Percentiles rank a stretch among this genome's conserved stretches.
Conservation (phyloP, 1,284 basidiomycete species). For the Gymnopus androsaceus region DNA sequence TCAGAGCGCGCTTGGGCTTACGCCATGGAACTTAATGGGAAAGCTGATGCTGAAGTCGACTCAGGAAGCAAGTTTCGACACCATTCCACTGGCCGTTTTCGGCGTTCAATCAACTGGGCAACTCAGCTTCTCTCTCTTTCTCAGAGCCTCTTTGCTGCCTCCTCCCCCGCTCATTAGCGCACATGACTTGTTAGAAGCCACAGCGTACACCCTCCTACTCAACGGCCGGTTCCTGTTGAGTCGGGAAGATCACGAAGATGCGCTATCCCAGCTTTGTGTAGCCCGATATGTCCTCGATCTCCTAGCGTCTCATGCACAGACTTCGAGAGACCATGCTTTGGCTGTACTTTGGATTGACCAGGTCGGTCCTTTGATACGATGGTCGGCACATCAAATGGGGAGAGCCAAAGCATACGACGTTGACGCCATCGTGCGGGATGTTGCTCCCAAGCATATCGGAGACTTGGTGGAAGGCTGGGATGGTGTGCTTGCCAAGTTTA, state of each 20-base stretch:
- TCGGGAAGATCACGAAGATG: slow-evolving; percentile 77
- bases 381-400: slow-evolving; percentile 89
- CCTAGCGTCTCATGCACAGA: slow-evolving; percentile 67
- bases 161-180: slow-evolving; percentile 48
- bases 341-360: slow-evolving; percentile 40
- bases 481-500: slow-evolving; percentile 55
- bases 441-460: slow-evolving; percentile 61
- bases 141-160: slow-evolving; percentile 58
- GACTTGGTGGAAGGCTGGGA: slow-evolving; percentile 70
- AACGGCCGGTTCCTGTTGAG: slow-evolving; percentile 77
- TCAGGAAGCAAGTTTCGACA: slow-evolving; percentile 60
- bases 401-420: slow-evolving; percentile 79
- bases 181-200: slow-evolving; percentile 59
- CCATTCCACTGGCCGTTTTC: slow-evolving; percentile 79
- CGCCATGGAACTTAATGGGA: slow-evolving; percentile 75
- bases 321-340: slow-evolving; percentile 89
- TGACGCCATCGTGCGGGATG: slow-evolving; percentile 75
- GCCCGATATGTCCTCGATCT: slow-evolving; percentile 77
- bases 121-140: slow-evolving; percentile 77
- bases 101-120: slow-evolving; percentile 84
- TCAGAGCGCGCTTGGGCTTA: slow-evolving; percentile 92
- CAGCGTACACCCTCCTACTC: slow-evolving; percentile 70
- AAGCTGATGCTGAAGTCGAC: slow-evolving; percentile 56
- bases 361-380: slow-evolving; percentile 83
- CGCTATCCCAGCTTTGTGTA: slow-evolving; percentile 76